Percentiles rank a stretch among this genome's conserved stretches.
These are phyloP conservation scores for Fusarium protoensiforme DNA, from an alignment of 2,329 filamentous ascomycete genomes.

Conservation along the genomic window DNA sequence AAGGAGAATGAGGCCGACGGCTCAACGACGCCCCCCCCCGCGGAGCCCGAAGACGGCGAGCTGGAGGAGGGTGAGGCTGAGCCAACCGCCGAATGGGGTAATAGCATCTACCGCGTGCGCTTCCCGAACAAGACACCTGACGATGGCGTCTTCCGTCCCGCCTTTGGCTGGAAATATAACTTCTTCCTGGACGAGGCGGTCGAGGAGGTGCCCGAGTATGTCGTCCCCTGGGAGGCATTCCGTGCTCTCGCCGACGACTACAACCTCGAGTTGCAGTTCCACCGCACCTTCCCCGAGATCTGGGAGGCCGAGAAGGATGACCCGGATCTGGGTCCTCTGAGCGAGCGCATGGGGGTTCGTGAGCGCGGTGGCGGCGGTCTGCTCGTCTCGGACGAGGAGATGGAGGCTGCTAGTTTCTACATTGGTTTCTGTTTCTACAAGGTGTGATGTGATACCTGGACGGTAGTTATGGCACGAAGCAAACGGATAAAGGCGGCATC, in stretches of 20 bases:
- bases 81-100: slow-evolving; percentile 85
- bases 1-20: slow-evolving; percentile 20
- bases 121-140: slow-evolving; percentile 86
- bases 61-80: slow-evolving; percentile 71
- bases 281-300: slow-evolving; percentile 89
- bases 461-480: not conserved
- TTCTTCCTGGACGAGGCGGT: slow-evolving; percentile 97
- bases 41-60: slow-evolving; percentile 55
- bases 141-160: slow-evolving; percentile 92
- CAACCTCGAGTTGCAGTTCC: slow-evolving; percentile 94
- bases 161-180: slow-evolving; percentile 97
- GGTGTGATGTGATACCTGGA: slow-evolving; percentile 62
- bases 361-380: slow-evolving; percentile 74
- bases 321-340: slow-evolving; percentile 80
- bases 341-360: slow-evolving; percentile 95
- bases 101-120: slow-evolving; percentile 89
- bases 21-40: slow-evolving; percentile 39
- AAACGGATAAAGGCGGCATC: not conserved
- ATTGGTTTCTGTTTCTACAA: slow-evolving; percentile 98
- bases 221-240: slow-evolving; percentile 98
- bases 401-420: slow-evolving; percentile 93
- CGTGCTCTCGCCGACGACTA: slow-evolving; percentile 95
- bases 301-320: slow-evolving; percentile 94
- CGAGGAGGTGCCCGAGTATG: slow-evolving; percentile 95
- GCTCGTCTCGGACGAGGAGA: slow-evolving; percentile 84